Conservation (phyloP, 1,284 basidiomycete genomes). For the Moesziomyces globuligerus region DNA sequence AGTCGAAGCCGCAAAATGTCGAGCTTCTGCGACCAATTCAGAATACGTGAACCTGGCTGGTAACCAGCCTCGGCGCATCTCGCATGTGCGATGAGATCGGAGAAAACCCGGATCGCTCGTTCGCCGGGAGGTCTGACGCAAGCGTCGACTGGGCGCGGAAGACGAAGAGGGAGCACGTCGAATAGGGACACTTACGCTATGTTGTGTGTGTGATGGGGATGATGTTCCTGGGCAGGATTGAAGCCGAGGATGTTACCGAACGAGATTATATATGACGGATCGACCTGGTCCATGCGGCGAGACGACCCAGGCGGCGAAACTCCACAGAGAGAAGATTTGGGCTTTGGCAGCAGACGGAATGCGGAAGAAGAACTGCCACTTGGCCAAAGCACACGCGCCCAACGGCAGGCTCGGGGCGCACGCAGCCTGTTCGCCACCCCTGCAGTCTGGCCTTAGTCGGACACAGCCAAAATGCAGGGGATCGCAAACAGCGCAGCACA, state of each 20-base stretch:
- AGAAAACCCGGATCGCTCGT: too few species aligned
- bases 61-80: too few species aligned
- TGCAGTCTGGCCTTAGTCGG: too few species aligned
- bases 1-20: neutral
- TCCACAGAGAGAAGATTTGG: conserved; percentile 24
- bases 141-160: too few species aligned
- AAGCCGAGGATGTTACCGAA: neutral
- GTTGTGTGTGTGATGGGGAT: neutral
- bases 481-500: neutral
- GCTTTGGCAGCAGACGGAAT: conserved; percentile 18
- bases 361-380: conserved; percentile 24
- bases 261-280: conserved; percentile 16
- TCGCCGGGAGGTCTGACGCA: too few species aligned
- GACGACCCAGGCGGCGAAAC: conserved; percentile 22
- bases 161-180: neutral
- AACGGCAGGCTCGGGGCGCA: neutral
- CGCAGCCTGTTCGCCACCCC: too few species aligned
- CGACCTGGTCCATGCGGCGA: conserved; percentile 36
- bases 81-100: too few species aligned
- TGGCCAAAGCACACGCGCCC: neutral
- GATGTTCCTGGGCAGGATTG: conserved; percentile 2
- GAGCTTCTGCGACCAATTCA: too few species aligned
- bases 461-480: neutral
- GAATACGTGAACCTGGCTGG: too few species aligned
- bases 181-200: conserved; percentile 26